Evolutionary conservation across 2,329 filamentous ascomycete genomes (phyloP).

Genomic region (Bipolaris zeicola): DNA sequence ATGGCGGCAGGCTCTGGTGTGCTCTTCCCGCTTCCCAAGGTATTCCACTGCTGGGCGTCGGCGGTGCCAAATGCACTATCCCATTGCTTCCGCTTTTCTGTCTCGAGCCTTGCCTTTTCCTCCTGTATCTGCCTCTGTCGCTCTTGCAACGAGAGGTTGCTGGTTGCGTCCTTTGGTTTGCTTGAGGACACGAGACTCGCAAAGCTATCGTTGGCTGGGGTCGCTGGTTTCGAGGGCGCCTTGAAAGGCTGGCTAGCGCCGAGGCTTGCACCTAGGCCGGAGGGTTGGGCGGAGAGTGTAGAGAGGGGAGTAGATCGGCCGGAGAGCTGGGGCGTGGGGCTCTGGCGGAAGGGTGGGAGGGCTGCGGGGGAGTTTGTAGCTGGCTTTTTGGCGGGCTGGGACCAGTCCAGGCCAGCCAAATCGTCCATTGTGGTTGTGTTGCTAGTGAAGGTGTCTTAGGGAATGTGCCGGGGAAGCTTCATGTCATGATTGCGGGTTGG

Average conservation of each 20-base stretch:
- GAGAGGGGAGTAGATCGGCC: constrained; percentile 49
- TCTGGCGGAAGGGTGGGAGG: constrained; percentile 46
- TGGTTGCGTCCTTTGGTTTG: constrained; percentile 61
- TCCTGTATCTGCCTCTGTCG: constrained; percentile 74
- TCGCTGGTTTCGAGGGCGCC: constrained; percentile 58
- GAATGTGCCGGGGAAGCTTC: constrained; percentile 13
- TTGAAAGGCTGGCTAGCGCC: constrained; percentile 51
- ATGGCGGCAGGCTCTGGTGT: constrained; percentile 51
- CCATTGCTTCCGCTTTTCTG: constrained; percentile 71
- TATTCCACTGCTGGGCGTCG: constrained; percentile 75
- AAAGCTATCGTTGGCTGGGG: constrained; percentile 71
- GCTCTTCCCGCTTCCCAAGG: constrained; percentile 63
- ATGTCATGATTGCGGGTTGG: constrained; percentile 30
- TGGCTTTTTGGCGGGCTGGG: constrained; percentile 37
- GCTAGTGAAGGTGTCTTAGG: constrained; percentile 7
- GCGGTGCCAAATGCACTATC: constrained; percentile 76
- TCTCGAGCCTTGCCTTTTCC: constrained; percentile 77
- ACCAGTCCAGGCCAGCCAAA: constrained; percentile 57
- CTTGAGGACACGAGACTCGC: constrained; percentile 74
- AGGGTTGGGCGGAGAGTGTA: constrained; percentile 46
- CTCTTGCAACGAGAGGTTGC: constrained; percentile 71
- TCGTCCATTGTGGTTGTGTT: constrained; percentile 56
- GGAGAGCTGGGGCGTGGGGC: constrained; percentile 48
- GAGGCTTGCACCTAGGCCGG: constrained; percentile 44
- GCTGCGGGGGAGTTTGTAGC: constrained; percentile 33